Evolutionary conservation across 2,329 filamentous ascomycete genomes (phyloP), one percentile per base, ranked within the genome.

Genomic region (Calonectria crousiana): DNA sequence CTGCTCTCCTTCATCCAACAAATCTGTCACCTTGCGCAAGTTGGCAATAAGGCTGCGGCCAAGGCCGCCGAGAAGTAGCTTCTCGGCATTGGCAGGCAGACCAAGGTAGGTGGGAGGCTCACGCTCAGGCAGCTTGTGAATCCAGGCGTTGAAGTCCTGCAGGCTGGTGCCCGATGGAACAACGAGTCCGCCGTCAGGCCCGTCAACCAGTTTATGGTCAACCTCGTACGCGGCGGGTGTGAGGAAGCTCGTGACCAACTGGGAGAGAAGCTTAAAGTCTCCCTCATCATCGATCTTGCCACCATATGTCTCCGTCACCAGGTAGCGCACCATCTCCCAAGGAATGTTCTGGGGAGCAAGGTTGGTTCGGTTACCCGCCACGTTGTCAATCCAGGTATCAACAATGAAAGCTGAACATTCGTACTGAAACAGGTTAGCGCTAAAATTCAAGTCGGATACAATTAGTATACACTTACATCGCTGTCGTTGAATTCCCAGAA

Each of bases 401-500:
- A 98, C 95, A 78, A 99, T 97, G 84, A 95, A 97, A 69, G 95
- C 95, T 58, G 95, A 98, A 86, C 97, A 99, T 90, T 99, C 96
- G 85, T 98, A 98, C 94, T 97, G 69, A 53, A 47, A 23, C 18
- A 52, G 51, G 77, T 75, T 68, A 77, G 70, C 62, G 72, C 74
- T 56, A 52, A 44, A 38, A 32, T 10, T 16, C 28, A 6, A 8
- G 5, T 69, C 23, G 26, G 47, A 14, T 10, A 26, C n/a, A 11
- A 18, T 14, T 6, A 36, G 28, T 38, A n/a, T 78, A 93, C 6
- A 44, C 95, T 94, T 91, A 97, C 95, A 86, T 99, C 97, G 80
- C 96, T 98, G 85, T 99, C 97, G 83, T 99, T 99, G 85, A 99
- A 99, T 86, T 99, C 97, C 97, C 97, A 99, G 90, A 98, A 98